Conservation (phyloP, 768 basidiomycete genomes). For the Russula lepida region DNA sequence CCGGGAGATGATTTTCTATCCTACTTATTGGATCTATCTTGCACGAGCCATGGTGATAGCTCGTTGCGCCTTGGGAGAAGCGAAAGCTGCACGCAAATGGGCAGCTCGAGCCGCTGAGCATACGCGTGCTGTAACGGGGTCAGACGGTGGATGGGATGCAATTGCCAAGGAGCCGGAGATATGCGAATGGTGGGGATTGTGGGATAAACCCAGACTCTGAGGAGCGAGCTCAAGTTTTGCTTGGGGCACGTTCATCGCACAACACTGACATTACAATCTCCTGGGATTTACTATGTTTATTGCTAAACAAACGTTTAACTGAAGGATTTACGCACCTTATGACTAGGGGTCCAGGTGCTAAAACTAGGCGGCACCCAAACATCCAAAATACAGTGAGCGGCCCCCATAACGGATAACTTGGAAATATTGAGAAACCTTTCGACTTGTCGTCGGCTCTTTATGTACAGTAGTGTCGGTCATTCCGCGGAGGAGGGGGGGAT, state of each 20-base stretch:
- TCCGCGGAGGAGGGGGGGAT: neutral
- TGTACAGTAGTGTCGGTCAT: neutral
- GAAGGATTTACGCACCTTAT: neutral
- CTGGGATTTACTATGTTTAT: neutral
- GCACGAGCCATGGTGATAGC: neutral
- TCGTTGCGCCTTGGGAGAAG: neutral
- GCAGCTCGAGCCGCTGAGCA: constrained; percentile 5
- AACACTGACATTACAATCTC: neutral
- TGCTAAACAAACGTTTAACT: no score
- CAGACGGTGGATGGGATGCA: constrained; percentile 12
- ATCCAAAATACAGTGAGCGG: neutral
- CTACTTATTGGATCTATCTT: neutral
- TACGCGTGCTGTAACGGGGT: constrained; percentile 1
- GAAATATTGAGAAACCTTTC: neutral
- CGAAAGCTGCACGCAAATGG: constrained; percentile 2
- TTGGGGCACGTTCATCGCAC: neutral
- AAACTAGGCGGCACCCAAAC: neutral
- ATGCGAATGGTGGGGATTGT: constrained; percentile 7
- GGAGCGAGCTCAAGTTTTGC: neutral
- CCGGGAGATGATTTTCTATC: constrained; percentile 6
- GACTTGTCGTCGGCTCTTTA: neutral
- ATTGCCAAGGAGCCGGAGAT: constrained; percentile 5
- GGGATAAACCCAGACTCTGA: neutral
- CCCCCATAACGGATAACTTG: neutral
- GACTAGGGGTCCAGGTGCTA: neutral